Conservation (phyloP, 495 filamentous ascomycete species). For the Neurospora africana region DNA sequence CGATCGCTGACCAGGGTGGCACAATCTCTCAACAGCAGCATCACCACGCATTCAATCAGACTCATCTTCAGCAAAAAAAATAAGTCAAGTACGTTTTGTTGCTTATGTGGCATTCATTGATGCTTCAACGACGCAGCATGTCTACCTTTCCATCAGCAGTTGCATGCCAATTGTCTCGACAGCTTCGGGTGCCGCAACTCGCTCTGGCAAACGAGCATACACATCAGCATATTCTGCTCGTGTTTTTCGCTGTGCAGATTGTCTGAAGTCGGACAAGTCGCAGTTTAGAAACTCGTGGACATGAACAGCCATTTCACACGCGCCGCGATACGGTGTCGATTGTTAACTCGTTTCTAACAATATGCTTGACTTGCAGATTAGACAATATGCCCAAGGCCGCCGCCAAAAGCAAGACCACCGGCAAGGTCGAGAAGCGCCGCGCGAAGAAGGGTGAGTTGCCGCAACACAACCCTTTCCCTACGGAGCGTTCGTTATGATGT, state of each 20-base stretch:
- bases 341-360: slow-evolving; percentile 9
- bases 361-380: slow-evolving; percentile 11
- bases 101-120: background rate
- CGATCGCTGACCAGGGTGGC: slow-evolving; percentile 9
- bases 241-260: background rate
- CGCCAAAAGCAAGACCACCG: slow-evolving; percentile 33
- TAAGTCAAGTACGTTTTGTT: background rate
- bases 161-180: background rate
- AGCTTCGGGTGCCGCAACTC: slow-evolving; percentile 1
- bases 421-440: slow-evolving; percentile 35
- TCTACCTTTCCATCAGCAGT: background rate
- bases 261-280: background rate
- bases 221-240: background rate
- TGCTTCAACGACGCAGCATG: background rate
- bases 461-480: background rate
- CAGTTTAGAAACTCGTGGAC: background rate
- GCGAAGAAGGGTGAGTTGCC: slow-evolving; percentile 38
- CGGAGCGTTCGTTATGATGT: slow-evolving; percentile 4
- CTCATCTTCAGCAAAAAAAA: background rate
- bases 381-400: slow-evolving; percentile 38
- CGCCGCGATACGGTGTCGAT: background rate
- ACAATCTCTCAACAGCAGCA: slow-evolving; percentile 1
- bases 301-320: background rate
- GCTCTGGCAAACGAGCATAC: background rate
- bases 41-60: background rate